These are phyloP conservation scores for Madurella mycetomatis DNA, from an alignment of 2,329 filamentous ascomycete genomes.

Conservation along the genomic window DNA sequence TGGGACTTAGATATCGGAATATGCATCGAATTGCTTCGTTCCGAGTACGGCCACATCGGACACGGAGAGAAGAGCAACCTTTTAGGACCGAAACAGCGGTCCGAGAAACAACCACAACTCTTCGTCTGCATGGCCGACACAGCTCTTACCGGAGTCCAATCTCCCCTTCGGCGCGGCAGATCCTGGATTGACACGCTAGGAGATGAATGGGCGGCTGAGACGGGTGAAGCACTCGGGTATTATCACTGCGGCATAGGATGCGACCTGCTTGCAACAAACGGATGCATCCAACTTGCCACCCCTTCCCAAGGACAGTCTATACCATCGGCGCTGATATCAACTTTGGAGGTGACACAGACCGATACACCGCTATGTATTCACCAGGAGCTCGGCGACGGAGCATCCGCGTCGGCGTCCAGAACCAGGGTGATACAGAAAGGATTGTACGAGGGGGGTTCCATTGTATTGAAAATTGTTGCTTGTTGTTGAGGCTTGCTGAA, in stretches of 20 bases:
- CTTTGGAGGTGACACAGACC: not conserved
- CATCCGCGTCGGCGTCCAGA: not conserved
- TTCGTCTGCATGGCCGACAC: not conserved
- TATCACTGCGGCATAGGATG: not conserved
- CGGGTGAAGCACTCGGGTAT: not conserved
- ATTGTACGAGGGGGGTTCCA: too few relatives aligned
- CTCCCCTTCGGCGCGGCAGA: not conserved
- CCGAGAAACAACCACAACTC: not conserved
- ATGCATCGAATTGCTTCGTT: not conserved
- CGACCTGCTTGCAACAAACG: not conserved
- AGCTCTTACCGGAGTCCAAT: not conserved
- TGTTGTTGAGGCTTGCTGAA: too few relatives aligned
- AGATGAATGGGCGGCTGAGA: not conserved
- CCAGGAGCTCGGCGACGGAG: not conserved
- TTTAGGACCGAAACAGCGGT: too few relatives aligned
- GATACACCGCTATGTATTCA: not conserved
- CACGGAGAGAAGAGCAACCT: not conserved
- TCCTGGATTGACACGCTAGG: not conserved
- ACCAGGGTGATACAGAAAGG: too few relatives aligned
- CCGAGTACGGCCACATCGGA: not conserved
- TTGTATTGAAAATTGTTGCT: too few relatives aligned
- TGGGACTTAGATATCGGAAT: not conserved
- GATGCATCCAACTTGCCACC: not conserved
- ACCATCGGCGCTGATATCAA: not conserved
- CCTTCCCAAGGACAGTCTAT: not conserved